Conservation (phyloP, 768 basidiomycete species). For the Tephrocybe sp. region DNA sequence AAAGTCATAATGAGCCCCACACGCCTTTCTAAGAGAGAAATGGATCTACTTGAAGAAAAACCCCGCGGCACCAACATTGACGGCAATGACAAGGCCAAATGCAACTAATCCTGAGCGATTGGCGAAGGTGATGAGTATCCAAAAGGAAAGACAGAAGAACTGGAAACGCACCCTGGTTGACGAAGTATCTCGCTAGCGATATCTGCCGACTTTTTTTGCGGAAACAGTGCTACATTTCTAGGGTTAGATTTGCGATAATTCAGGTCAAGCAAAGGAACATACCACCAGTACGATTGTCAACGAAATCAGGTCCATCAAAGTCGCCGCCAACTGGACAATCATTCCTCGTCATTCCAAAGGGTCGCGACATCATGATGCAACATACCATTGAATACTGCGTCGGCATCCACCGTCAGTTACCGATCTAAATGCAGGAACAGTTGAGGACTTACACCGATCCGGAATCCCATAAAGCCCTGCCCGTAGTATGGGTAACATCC, state of each 20-base stretch:
- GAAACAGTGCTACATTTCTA: conserved; percentile 28
- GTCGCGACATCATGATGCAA: neutral
- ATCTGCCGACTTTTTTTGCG: conserved; percentile 27
- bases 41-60: conserved; percentile 33
- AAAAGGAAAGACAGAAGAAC: neutral
- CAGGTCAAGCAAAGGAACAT: conserved; percentile 5
- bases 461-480: conserved; percentile 25
- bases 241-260: neutral
- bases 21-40: neutral
- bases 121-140: neutral
- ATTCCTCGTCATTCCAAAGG: neutral
- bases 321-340: conserved; percentile 28
- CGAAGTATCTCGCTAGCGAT: conserved; percentile 34
- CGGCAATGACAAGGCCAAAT: conserved; percentile 29
- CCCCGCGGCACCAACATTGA: conserved; percentile 29
- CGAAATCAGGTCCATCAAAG: conserved; percentile 39
- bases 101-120: conserved; percentile 29
- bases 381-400: conserved; percentile 22
- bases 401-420: conserved; percentile 1
- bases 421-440: too few species aligned
- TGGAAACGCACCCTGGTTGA: conserved; percentile 34
- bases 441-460: conserved; percentile 31
- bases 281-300: conserved; percentile 34
- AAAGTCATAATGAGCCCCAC: neutral
- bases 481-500: conserved; percentile 43